These are phyloP conservation scores for Talaromyces liani DNA, from an alignment of 495 filamentous ascomycete genomes.

Conservation along the genomic window DNA sequence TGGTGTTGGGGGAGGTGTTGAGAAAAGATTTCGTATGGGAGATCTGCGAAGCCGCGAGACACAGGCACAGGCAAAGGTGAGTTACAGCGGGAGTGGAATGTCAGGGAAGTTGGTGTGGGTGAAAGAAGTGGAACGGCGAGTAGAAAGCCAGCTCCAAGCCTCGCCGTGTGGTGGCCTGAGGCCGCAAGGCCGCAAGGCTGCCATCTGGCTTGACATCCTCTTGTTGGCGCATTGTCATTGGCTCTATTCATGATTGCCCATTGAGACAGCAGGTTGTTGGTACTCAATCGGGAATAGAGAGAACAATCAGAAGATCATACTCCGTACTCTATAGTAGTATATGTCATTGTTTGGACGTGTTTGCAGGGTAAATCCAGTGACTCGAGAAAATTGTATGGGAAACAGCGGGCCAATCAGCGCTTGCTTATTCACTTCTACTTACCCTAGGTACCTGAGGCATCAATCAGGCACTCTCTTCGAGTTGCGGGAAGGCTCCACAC, in stretches of 20 bases:
- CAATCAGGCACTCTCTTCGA: neutral
- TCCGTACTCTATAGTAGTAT: neutral
- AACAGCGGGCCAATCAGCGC: neutral
- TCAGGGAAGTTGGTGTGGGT: conserved; percentile 18
- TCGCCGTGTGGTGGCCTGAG: conserved; percentile 19
- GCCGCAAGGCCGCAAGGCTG: conserved; percentile 17
- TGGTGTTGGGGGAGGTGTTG: conserved; percentile 15
- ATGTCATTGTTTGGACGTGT: neutral
- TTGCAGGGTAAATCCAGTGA: neutral
- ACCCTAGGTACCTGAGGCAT: conserved; percentile 3
- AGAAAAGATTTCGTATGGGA: conserved; percentile 1
- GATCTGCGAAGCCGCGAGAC: conserved; percentile 9
- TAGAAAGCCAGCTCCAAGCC: conserved; percentile 25
- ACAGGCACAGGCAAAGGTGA: conserved; percentile 16
- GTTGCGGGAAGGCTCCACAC: conserved; percentile 8
- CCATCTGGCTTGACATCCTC: conserved; percentile 12
- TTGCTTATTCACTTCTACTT: conserved; percentile 1
- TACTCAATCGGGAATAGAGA: neutral
- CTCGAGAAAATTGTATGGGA: neutral
- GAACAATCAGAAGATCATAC: neutral
- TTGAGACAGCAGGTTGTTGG: neutral
- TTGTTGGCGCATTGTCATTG: neutral
- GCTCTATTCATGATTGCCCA: neutral
- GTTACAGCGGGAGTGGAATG: conserved; percentile 15
- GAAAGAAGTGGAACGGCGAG: conserved; percentile 18